Percentiles rank a stretch among this genome's conserved stretches.
These are phyloP conservation scores for Dissophora globulifera DNA, from an alignment of 192 early-diverging fungal species.

Conservation along the genomic window DNA sequence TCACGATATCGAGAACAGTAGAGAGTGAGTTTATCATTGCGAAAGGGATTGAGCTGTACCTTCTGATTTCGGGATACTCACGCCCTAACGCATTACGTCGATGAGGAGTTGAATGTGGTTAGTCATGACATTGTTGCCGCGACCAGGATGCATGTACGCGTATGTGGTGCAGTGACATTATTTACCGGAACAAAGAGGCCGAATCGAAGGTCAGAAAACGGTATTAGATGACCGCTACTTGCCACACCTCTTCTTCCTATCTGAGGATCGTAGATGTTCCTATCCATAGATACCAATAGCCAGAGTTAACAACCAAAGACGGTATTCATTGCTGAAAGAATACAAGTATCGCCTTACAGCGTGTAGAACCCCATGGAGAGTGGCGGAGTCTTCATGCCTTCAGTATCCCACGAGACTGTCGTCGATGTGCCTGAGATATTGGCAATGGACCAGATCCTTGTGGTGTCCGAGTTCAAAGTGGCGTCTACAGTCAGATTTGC, in stretches of 20 bases:
- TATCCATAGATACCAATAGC: conserved; percentile 8
- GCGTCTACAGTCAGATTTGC: conserved; percentile 14
- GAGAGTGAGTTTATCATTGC: too few species aligned
- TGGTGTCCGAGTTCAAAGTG: conserved; percentile 2
- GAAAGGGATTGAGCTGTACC: not conserved
- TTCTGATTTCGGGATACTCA: conserved; percentile 1
- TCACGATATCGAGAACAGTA: too few species aligned
- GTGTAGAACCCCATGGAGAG: conserved; percentile 25
- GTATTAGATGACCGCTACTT: conserved; percentile 11
- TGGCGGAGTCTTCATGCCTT: not conserved
- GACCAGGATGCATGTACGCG: too few species aligned
- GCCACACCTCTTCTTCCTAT: conserved; percentile 19
- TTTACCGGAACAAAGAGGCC: conserved; percentile 26
- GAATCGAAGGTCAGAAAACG: conserved; percentile 24
- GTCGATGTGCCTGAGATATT: conserved; percentile 26
- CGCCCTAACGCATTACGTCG: not conserved
- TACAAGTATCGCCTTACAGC: conserved; percentile 24
- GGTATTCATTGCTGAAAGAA: too few species aligned
- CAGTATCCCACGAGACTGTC: conserved; percentile 12
- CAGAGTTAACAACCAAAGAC: not conserved
- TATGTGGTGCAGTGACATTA: too few species aligned
- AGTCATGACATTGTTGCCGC: too few species aligned
- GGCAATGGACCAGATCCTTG: conserved; percentile 15
- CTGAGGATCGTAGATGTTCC: conserved; percentile 18
- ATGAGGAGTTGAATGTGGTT: too few species aligned